Conservation (phyloP, 2,329 filamentous ascomycete species). For the Fusarium burgessii region DNA sequence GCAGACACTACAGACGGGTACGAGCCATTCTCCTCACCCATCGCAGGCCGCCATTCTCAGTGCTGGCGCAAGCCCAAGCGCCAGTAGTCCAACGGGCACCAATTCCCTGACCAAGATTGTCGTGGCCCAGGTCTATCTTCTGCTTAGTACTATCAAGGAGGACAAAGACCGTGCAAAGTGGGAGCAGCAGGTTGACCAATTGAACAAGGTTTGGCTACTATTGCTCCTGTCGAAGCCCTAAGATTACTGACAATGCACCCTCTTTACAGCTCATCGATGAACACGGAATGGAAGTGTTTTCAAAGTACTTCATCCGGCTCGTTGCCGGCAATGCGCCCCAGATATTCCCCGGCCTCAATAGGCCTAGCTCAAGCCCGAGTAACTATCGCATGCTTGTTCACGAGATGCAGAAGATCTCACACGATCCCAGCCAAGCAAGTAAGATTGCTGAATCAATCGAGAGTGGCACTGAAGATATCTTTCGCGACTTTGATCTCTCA, state of each 20-base stretch:
- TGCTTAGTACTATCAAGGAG: conserved; percentile 94
- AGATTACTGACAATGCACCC: conserved; percentile 36
- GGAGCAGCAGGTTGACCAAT: conserved; percentile 90
- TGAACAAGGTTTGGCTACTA: conserved; percentile 77
- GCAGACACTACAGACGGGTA: conserved; percentile 68
- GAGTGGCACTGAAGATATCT: conserved; percentile 89
- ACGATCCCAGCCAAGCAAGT: conserved; percentile 82
- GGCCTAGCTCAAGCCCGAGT: conserved; percentile 79
- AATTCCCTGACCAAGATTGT: conserved; percentile 89
- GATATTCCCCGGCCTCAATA: conserved; percentile 85
- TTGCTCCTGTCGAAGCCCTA: background rate
- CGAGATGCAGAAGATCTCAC: conserved; percentile 88
- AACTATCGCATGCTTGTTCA: conserved; percentile 85
- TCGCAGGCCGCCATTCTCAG: conserved; percentile 68
- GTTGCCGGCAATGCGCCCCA: conserved; percentile 90
- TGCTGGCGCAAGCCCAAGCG: conserved; percentile 71
- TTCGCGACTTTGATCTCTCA: conserved; percentile 95
- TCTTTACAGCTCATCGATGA: conserved; percentile 84
- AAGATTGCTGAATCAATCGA: conserved; percentile 96
- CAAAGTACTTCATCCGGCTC: conserved; percentile 93
- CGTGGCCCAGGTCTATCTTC: conserved; percentile 92
- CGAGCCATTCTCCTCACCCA: conserved; percentile 67
- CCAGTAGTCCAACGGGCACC: conserved; percentile 71
- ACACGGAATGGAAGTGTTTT: conserved; percentile 99
- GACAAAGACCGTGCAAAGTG: conserved; percentile 92